These are phyloP conservation scores for Candida xiaguanensis DNA, from an alignment of 805 yeast species.

Conservation along the genomic window DNA sequence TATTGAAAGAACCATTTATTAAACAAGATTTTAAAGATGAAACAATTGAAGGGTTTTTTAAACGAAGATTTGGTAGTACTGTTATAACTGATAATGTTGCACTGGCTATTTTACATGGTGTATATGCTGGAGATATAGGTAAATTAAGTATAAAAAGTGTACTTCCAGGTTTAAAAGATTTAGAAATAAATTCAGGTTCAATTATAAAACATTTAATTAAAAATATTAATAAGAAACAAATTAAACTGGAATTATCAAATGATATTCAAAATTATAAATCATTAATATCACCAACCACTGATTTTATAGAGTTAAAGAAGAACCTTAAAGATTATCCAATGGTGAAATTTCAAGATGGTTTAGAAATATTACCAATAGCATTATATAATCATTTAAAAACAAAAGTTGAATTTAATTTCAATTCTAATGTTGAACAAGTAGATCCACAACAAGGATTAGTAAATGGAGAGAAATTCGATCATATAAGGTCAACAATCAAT, in stretches of 20 bases:
- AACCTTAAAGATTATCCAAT: slow-evolving; percentile 56
- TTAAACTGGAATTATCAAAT: neutral
- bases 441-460: slow-evolving; percentile 15
- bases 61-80: slow-evolving; percentile 62
- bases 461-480: slow-evolving; percentile 39
- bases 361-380: slow-evolving; percentile 48
- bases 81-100: slow-evolving; percentile 52
- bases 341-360: slow-evolving; percentile 54
- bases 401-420: slow-evolving; percentile 40
- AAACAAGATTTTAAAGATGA: slow-evolving; percentile 50
- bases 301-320: slow-evolving; percentile 32
- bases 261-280: slow-evolving; percentile 5
- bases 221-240: neutral
- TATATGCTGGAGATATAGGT: slow-evolving; percentile 73
- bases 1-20: slow-evolving; percentile 50
- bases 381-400: slow-evolving; percentile 35
- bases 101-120: slow-evolving; percentile 84
- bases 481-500: slow-evolving; percentile 57
- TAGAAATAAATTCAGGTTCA: slow-evolving; percentile 62
- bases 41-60: slow-evolving; percentile 61
- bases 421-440: slow-evolving; percentile 20
- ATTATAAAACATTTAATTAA: slow-evolving; percentile 40
- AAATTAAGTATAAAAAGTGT: slow-evolving; percentile 64
- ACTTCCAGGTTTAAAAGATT: slow-evolving; percentile 49
- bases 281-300: slow-evolving; percentile 16